Percentiles rank a stretch among this genome's conserved stretches.
Conservation (phyloP, 225 moss, liverwort and hornwort genomes). For the Pleurozium schreberi region DNA sequence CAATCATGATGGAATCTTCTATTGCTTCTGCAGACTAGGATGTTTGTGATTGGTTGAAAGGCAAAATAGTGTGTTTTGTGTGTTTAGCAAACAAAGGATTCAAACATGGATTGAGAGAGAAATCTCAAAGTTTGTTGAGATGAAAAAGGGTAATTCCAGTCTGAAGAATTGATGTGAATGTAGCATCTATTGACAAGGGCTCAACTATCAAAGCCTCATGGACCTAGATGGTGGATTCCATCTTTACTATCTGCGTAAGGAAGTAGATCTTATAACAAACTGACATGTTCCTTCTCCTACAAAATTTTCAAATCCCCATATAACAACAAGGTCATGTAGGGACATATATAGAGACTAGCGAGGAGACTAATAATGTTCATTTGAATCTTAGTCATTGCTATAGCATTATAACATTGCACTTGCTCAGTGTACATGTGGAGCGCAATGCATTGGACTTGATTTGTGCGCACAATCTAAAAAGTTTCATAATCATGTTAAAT, state of each 20-base stretch:
- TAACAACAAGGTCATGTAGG: not conserved
- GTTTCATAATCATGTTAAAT: too few species aligned
- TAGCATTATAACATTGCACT: too few species aligned
- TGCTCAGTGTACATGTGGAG: too few species aligned
- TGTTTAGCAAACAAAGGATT: not conserved
- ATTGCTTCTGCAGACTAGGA: not conserved
- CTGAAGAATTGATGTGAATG: accelerated
- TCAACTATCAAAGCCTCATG: not conserved
- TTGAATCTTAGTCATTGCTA: too few species aligned
- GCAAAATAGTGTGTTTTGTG: not conserved
- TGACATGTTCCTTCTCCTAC: not conserved
- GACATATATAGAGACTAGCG: too few species aligned
- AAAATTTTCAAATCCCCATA: not conserved
- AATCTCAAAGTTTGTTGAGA: accelerated
- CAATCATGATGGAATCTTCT: not conserved
- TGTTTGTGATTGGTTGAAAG: not conserved
- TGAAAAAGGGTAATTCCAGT: not conserved
- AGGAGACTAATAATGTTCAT: too few species aligned
- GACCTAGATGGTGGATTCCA: not conserved
- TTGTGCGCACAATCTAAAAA: too few species aligned
- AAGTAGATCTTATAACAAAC: too few species aligned
- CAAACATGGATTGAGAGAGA: too few species aligned
- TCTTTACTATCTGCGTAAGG: not conserved
- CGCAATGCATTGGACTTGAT: too few species aligned
- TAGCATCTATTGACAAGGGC: not conserved